Percentiles rank a stretch among this genome's conserved stretches.
These are phyloP conservation scores for Mucor circinelloides DNA, from an alignment of 371 early-diverging fungal genomes.

Conservation along the genomic window DNA sequence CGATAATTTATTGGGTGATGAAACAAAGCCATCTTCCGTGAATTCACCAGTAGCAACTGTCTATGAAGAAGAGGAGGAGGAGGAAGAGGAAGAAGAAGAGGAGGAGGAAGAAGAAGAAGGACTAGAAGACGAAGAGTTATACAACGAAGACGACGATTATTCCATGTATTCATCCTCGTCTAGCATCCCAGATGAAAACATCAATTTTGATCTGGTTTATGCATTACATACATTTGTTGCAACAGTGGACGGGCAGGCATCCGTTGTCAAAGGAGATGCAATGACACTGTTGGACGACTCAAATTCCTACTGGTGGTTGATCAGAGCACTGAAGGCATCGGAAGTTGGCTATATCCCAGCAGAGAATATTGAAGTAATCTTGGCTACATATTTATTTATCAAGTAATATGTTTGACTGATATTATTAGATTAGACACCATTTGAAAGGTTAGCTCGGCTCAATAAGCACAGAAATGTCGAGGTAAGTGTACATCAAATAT, in stretches of 20 bases:
- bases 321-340: conserved; percentile 81
- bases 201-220: conserved; percentile 81
- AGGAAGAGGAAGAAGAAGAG: conserved; percentile 37
- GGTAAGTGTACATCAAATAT: conserved; percentile 16
- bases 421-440: conserved; percentile 70
- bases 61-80: conserved; percentile 33
- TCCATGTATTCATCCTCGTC: conserved; percentile 54
- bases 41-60: conserved; percentile 30
- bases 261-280: conserved; percentile 87
- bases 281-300: conserved; percentile 91
- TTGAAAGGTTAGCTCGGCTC: conserved; percentile 84
- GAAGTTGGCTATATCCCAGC: conserved; percentile 97
- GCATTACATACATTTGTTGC: conserved; percentile 94
- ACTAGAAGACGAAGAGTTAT: conserved; percentile 46
- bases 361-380: conserved; percentile 86
- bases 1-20: not conserved
- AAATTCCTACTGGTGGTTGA: conserved; percentile 97
- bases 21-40: not conserved
- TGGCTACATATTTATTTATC: not conserved
- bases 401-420: conserved; percentile 3
- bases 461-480: conserved; percentile 83
- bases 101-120: conserved; percentile 47
- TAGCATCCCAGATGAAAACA: conserved; percentile 74
- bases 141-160: conserved; percentile 51
- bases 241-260: conserved; percentile 92